Evolutionary conservation across 805 yeast genomes (phyloP).

Genomic region (Jamesozyma gamospora): DNA sequence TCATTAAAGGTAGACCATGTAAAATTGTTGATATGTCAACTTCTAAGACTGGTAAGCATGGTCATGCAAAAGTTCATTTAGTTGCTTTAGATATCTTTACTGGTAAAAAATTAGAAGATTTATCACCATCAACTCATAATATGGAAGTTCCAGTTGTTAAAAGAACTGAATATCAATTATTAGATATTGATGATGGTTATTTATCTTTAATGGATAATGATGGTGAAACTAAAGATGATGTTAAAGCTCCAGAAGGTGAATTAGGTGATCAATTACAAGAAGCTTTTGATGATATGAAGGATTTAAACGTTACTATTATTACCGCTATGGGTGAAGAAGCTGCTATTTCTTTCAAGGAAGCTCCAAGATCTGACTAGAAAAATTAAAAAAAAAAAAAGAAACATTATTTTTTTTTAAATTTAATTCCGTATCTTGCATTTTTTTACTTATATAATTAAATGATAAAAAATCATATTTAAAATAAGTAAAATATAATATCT

Average conservation of each 20-base stretch:
- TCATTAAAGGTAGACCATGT: slow-evolving; percentile 98
- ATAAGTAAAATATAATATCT: neutral
- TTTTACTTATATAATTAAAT: too few relatives aligned
- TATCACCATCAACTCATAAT: slow-evolving; percentile 99
- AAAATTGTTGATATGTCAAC: slow-evolving; percentile 99
- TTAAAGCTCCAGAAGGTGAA: slow-evolving; percentile 96
- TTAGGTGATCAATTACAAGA: slow-evolving; percentile 86
- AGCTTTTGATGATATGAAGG: slow-evolving; percentile 97
- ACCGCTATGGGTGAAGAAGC: slow-evolving; percentile 99
- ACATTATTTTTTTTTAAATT: too few relatives aligned
- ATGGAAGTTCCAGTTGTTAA: slow-evolving; percentile 98
- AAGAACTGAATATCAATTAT: slow-evolving; percentile 93
- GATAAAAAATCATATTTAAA: neutral
- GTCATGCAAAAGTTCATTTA: slow-evolving; percentile 99
- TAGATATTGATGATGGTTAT: slow-evolving; percentile 98
- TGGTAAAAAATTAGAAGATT: slow-evolving; percentile 98
- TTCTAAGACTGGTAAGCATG: slow-evolving; percentile 99
- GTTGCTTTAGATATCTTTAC: slow-evolving; percentile 99
- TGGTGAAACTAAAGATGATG: slow-evolving; percentile 99
- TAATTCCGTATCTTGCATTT: too few relatives aligned
- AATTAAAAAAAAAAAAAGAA: too few relatives aligned
- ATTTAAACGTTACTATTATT: slow-evolving; percentile 90
- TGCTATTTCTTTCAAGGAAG: slow-evolving; percentile 96
- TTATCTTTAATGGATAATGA: slow-evolving; percentile 92
- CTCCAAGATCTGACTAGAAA: slow-evolving; percentile 44